Conservation (phyloP, 2,329 filamentous ascomycete species). For the Trichophaea hybrida region DNA sequence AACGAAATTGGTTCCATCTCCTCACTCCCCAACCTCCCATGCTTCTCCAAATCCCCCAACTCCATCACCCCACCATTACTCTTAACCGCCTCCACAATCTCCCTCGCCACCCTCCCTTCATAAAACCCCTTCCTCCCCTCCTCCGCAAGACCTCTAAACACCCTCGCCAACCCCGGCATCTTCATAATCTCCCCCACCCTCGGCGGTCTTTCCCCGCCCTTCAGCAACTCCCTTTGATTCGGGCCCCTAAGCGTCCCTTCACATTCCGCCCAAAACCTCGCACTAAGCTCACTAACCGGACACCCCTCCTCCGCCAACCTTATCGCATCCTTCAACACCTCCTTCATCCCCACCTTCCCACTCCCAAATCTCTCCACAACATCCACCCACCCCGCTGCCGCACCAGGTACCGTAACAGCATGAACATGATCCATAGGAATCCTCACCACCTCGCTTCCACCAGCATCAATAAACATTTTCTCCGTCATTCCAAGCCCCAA, state of each 20-base stretch:
- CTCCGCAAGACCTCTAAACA: slow-evolving; percentile 62
- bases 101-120: slow-evolving; percentile 64
- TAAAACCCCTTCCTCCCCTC: slow-evolving; percentile 89
- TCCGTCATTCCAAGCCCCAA: slow-evolving; percentile 48
- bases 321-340: slow-evolving; percentile 71
- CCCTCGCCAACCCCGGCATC: slow-evolving; percentile 65
- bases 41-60: slow-evolving; percentile 64
- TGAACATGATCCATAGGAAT: slow-evolving; percentile 68
- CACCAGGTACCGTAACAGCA: slow-evolving; percentile 75
- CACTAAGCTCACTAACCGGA: slow-evolving; percentile 68
- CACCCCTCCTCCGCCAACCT: slow-evolving; percentile 77
- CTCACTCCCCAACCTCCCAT: slow-evolving; percentile 59
- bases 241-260: slow-evolving; percentile 53
- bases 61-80: slow-evolving; percentile 64
- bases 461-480: background rate
- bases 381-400: slow-evolving; percentile 87
- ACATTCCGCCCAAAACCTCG: slow-evolving; percentile 51
- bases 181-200: slow-evolving; percentile 74
- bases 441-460: slow-evolving; percentile 23
- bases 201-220: slow-evolving; percentile 58
- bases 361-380: slow-evolving; percentile 79
- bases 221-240: slow-evolving; percentile 58
- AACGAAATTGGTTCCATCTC: slow-evolving; percentile 74
- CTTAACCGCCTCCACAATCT: slow-evolving; percentile 61
- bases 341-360: slow-evolving; percentile 59